Base-by-base conservation (phyloP, 345 rosid genomes). In the Hirschfeldia incana region DNA sequence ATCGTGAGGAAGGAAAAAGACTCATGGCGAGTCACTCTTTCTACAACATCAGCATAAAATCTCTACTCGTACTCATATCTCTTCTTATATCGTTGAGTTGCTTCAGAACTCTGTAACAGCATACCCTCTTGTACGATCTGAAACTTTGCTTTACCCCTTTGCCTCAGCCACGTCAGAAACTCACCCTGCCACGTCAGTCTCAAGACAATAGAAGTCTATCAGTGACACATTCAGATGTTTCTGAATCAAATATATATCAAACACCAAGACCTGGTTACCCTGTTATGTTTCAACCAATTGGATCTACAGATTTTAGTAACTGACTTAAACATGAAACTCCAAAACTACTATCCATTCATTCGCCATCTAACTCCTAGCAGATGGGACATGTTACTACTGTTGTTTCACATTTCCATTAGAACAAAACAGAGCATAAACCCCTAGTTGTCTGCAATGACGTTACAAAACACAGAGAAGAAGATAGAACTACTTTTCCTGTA, bases 401-500 rank as follows among this genome's bases (percentile, higher is more conserved):
- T 39, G 44, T 49, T 30, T 63, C 70, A 46, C 34, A 17, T n/a
- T 10, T 55, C 13, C 53, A 21, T n/a, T 6, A 66, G 42, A 39
- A 57, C 73, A 32, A 21, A 64, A 32, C 70, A 27, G 7, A 62
- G 4, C 67, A 63, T 32, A 55, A 55, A 16, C 7, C 27, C 27
- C 8, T 5, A 65, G 6, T 11, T 44, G n/a, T 44, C 51, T 11
- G 51, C 11, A 11, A 37, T 37, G 11, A 42, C 3, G n/a, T 42
- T 42, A 42, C 51, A 42, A 42, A 57, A 42, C 26, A 2, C 62
- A 72, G 63, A 42, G 51, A 42, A 11, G n/a, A 42, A 11, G 51
- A 44, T 11, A 44, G 11, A 44, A 27, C 29, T 49, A 57, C 10
- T 60, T 73, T n/a, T 49, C 16, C 67, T 67, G 82, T 73, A 79